Evolutionary conservation across 2,329 filamentous ascomycete genomes (phyloP).

Genomic region (Teratosphaeria nubilosa): DNA sequence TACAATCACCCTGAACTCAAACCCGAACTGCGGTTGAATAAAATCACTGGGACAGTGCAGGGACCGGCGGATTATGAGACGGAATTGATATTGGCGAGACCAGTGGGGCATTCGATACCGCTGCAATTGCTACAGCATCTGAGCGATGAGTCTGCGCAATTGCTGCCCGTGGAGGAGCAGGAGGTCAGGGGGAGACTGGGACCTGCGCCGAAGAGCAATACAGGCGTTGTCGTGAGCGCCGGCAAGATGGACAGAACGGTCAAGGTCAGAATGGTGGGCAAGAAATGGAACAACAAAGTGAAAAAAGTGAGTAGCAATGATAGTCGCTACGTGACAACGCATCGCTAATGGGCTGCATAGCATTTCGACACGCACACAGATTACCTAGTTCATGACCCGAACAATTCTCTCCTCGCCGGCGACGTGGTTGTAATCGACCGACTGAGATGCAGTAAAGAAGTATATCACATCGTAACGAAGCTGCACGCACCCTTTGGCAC

Average conservation of each 20-base stretch:
- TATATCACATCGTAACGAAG: slow-evolving; percentile 63
- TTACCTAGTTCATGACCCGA: slow-evolving; percentile 69
- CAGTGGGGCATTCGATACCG: slow-evolving; percentile 12
- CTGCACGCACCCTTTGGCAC: slow-evolving; percentile 64
- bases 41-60: not conserved
- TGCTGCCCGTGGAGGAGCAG: slow-evolving; percentile 17
- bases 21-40: not conserved
- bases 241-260: slow-evolving; percentile 71
- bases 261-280: slow-evolving; percentile 62
- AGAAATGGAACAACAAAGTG: slow-evolving; percentile 62
- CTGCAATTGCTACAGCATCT: slow-evolving; percentile 16
- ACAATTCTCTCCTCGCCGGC: slow-evolving; percentile 59
- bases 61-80: slow-evolving; percentile 9
- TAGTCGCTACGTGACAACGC: not conserved
- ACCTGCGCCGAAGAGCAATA: slow-evolving; percentile 18
- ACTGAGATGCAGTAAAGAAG: slow-evolving; percentile 54
- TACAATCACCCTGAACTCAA: not conserved
- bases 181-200: slow-evolving; percentile 13
- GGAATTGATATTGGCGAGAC: slow-evolving; percentile 15
- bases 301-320: slow-evolving; percentile 50
- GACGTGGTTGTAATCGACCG: slow-evolving; percentile 66
- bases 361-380: slow-evolving; percentile 54
- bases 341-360: slow-evolving; percentile 28
- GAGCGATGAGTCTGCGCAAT: slow-evolving; percentile 1
- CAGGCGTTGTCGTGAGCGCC: slow-evolving; percentile 64